Conservation (phyloP, 73 alveolate genomes). For the Tetrahymena thermophila region DNA sequence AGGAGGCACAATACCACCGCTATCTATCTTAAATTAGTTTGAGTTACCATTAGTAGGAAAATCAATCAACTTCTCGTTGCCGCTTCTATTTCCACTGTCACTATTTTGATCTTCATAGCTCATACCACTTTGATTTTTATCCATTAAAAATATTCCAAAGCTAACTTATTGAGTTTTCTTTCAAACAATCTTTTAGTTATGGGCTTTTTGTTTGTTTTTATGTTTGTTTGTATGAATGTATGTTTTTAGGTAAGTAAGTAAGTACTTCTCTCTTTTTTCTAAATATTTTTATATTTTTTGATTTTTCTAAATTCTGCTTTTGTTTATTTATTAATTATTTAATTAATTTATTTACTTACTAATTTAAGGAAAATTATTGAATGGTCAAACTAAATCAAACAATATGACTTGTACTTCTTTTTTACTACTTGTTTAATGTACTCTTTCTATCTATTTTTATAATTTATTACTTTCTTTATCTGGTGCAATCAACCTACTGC, state of each 20-base stretch:
- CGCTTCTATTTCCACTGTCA: background rate
- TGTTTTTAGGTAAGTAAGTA: background rate
- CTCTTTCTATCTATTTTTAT: background rate
- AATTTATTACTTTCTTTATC: background rate
- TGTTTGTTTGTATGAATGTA: background rate
- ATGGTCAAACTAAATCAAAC: background rate
- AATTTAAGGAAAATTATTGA: background rate
- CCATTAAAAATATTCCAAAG: background rate
- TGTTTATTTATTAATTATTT: background rate
- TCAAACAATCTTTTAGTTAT: background rate
- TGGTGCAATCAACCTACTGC: background rate
- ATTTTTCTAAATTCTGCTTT: background rate
- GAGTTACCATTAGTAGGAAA: background rate
- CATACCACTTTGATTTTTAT: background rate
- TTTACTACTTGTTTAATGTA: background rate
- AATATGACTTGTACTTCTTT: background rate
- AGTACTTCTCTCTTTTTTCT: background rate
- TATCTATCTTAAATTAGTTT: background rate
- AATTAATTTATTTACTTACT: background rate
- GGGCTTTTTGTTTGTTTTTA: background rate
- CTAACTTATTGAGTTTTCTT: background rate
- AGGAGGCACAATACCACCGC: background rate
- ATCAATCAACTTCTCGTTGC: background rate
- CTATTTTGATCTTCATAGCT: background rate
- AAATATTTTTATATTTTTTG: background rate